These are phyloP conservation scores for Toxoplasma gondii DNA, from an alignment of 169 alveolate species.

Conservation along the genomic window DNA sequence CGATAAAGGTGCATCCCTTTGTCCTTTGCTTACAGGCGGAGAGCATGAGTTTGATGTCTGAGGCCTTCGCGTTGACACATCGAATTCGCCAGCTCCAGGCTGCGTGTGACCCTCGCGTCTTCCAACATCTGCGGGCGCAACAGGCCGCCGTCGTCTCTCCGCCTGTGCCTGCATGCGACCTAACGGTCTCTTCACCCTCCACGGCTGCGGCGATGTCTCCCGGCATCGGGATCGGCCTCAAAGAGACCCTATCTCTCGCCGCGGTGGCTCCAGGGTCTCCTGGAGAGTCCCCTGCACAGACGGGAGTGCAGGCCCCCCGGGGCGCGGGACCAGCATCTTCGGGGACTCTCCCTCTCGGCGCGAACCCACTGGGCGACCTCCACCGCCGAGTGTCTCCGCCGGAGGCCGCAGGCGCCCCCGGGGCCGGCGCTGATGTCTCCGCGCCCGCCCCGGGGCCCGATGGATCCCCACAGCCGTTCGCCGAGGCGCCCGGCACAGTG, in stretches of 20 bases:
- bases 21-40: constrained; percentile 21
- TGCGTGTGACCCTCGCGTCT: background rate
- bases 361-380: background rate
- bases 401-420: background rate
- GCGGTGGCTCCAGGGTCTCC: background rate
- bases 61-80: constrained; percentile 32
- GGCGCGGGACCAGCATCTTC: background rate
- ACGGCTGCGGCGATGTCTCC: background rate
- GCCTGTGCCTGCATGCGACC: background rate
- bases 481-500: background rate
- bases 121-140: background rate
- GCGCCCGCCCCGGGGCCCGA: background rate
- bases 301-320: background rate
- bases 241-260: background rate
- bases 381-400: background rate
- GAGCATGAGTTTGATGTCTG: constrained; percentile 45
- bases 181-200: background rate
- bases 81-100: constrained; percentile 48
- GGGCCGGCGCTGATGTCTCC: background rate
- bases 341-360: background rate
- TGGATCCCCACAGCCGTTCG: background rate
- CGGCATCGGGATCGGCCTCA: background rate
- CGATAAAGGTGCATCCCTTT: too few species aligned
- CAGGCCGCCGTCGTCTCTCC: background rate
- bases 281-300: background rate